These are phyloP conservation scores for Trichoderma sp. DNA, from an alignment of 2,329 filamentous ascomycete genomes.

Conservation along the genomic window DNA sequence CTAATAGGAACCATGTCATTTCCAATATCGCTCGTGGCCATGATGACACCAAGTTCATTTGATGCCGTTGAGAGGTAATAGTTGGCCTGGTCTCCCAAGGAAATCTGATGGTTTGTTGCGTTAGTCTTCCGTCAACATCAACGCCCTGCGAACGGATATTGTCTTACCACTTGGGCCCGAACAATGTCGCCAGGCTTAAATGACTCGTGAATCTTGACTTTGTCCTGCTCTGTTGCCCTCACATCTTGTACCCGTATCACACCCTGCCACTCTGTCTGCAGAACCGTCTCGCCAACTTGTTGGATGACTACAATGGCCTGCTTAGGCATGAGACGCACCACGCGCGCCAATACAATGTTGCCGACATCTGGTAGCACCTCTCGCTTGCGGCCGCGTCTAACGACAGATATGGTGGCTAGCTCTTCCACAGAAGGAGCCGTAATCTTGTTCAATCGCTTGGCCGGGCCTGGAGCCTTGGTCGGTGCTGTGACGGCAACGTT, in stretches of 20 bases:
- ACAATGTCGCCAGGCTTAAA: constrained; percentile 94
- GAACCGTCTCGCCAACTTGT: constrained; percentile 69
- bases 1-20: constrained; percentile 90
- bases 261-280: constrained; percentile 79
- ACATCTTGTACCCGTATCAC: constrained; percentile 88
- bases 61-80: constrained; percentile 92
- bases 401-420: constrained; percentile 56
- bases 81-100: constrained; percentile 86
- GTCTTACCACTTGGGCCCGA: constrained; percentile 71
- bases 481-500: constrained; percentile 56
- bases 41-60: constrained; percentile 90
- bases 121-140: not conserved
- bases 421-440: constrained; percentile 43
- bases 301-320: constrained; percentile 86
- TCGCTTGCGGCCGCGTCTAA: constrained; percentile 49
- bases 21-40: constrained; percentile 83
- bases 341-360: constrained; percentile 76
- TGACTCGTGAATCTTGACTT: constrained; percentile 83
- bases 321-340: constrained; percentile 79
- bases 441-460: constrained; percentile 59
- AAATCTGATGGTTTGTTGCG: constrained; percentile 55
- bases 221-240: constrained; percentile 91
- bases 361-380: constrained; percentile 80
- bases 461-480: constrained; percentile 46
- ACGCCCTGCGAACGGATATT: constrained; percentile 20